A percentile compares a stretch with the other conserved stretches of the same genome.
Conservation (phyloP, 768 basidiomycete genomes). For the Kwoniella bestiolae region DNA sequence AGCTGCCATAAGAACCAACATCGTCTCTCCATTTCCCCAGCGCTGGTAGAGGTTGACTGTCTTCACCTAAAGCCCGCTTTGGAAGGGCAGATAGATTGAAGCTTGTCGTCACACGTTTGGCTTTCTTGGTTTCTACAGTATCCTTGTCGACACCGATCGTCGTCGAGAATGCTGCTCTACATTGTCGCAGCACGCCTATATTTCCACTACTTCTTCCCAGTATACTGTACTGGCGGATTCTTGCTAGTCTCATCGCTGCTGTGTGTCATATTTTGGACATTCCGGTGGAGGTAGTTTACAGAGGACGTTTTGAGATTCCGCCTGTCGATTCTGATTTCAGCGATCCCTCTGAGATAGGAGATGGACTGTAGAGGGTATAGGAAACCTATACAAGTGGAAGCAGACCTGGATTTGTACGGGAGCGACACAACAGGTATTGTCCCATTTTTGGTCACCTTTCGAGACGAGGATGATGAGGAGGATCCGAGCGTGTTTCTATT, state of each 20-base stretch:
- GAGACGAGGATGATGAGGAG: not conserved
- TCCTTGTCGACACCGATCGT: not conserved
- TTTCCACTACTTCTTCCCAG: not conserved
- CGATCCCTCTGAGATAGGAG: too few relatives aligned
- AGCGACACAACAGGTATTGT: too few relatives aligned
- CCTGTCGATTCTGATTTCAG: too few relatives aligned
- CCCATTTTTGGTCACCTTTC: too few relatives aligned
- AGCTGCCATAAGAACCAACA: not conserved
- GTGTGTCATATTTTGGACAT: not conserved
- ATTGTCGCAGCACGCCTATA: not conserved
- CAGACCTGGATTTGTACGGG: too few relatives aligned
- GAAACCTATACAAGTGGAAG: too few relatives aligned
- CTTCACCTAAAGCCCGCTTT: not conserved
- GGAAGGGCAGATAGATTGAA: constrained; percentile 11
- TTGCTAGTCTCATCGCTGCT: not conserved
- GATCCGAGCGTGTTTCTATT: not conserved
- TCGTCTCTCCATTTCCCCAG: constrained; percentile 11
- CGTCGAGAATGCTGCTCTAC: not conserved
- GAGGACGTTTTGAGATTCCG: not conserved
- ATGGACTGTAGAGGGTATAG: too few relatives aligned
- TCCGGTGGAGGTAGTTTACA: not conserved
- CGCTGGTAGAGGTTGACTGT: constrained; percentile 10
- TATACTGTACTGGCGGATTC: not conserved
- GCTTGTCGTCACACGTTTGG: not conserved
- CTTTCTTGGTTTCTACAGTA: not conserved